phyloP scores from a whole-genome alignment of 1,284 basidiomycete species.

The Boletus calvinii region DNA sequence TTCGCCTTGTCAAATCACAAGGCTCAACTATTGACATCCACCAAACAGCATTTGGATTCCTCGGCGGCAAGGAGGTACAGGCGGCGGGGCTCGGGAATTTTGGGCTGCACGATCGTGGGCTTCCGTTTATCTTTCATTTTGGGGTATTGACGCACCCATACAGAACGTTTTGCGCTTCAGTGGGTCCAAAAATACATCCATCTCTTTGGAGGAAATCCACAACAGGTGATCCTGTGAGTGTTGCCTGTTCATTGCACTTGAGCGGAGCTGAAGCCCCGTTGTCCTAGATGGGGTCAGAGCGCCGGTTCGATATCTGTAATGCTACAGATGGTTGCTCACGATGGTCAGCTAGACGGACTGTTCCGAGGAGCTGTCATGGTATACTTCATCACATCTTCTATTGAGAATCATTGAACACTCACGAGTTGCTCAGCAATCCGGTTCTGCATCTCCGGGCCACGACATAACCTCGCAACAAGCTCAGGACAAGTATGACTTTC shows the following conservation, averaged over 20 bases:
- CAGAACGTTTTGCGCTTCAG: conserved; percentile 2
- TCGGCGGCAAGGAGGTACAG: conserved; percentile 1
- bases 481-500: conserved; percentile 24
- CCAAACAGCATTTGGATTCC: conserved; percentile 17
- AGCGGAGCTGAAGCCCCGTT: neutral
- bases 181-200: conserved; percentile 3
- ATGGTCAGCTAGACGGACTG: conserved; percentile 44
- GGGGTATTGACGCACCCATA: neutral
- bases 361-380: conserved; percentile 53
- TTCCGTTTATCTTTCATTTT: neutral
- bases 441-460: conserved; percentile 47
- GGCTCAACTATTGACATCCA: neutral
- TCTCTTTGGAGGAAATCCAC: conserved; percentile 1
- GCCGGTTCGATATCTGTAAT: conserved; percentile 54
- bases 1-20: neutral
- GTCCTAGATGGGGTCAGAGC: conserved; percentile 54
- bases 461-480: conserved; percentile 42
- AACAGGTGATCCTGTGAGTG: neutral
- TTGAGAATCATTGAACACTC: neutral
- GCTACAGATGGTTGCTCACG: conserved; percentile 53
- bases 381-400: neutral
- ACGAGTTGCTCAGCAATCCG: conserved; percentile 37
- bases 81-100: neutral
- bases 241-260: neutral
- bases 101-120: neutral